Evolutionary conservation across 2,329 filamentous ascomycete species (phyloP), one percentile per base, ranked within the genome.

Genomic region (Bipolaris bicolor): DNA sequence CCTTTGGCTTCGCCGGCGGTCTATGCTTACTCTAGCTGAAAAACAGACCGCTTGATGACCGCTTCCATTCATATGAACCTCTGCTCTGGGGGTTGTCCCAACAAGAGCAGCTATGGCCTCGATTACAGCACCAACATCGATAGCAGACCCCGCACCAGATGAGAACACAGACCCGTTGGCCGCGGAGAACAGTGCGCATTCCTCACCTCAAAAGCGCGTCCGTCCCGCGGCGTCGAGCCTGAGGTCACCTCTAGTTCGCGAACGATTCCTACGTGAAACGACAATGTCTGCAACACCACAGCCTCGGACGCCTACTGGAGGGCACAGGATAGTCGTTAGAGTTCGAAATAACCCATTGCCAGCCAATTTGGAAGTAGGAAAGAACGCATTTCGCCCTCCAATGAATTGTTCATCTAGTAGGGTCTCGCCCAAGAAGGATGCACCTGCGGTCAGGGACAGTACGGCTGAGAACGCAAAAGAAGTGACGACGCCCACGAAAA

Each of bases 311-410:
- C 64, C 61, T 6, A 61, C 24, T 3, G 55, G 44, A 18, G 18
- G 58, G 51, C 45, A 54, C 33, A 18, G 57, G 16, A 46, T 34
- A 29, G 37, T 40, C 7, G 44, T 11, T 22, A 50, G 55, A 44
- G 47, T 16, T 13, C 26, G 46, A 41, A 40, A 46, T 5, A 61
- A 45, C 24, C 61, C 55, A 5, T 49, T 46, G 22, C 52, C 54
- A 7, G 43, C 36, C 7, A 59, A 56, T 10, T 40, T 69, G 10
- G 61, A 69, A 50, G 53, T 69, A 18, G 61, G 61, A 7, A 58
- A 56, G 33, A 61, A 63, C 47, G 63, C 58, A 0, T 69, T 69
- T 41, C 64, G 67, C 20, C 68, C 67, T 34, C 58, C 61, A 3
- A 62, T 60, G 31, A 66, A 69, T 46, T 48, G 68, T 3, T 57